phyloP scores from a whole-genome alignment of 768 basidiomycete species.

The Xanthoconium stramineum region DNA sequence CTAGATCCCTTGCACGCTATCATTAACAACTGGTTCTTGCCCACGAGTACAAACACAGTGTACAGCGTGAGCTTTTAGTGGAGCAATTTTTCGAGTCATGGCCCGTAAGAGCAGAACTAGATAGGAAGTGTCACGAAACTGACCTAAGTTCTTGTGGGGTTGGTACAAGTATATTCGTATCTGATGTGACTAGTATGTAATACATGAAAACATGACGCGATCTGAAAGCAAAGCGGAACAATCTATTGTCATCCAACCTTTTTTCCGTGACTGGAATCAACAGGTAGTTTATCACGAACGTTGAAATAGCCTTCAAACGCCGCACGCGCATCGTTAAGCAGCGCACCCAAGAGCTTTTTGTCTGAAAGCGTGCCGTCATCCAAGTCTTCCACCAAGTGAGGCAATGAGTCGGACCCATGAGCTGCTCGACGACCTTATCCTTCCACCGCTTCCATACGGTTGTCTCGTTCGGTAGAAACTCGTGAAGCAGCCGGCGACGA shows the following conservation, averaged over 20 bases:
- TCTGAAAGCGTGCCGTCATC: not conserved
- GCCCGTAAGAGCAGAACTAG: not conserved
- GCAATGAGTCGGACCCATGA: not conserved
- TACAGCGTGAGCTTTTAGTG: constrained; percentile 24
- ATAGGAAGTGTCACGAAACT: not conserved
- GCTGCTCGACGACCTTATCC: constrained; percentile 19
- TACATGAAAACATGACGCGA: not conserved
- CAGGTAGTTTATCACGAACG: not conserved
- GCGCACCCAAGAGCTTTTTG: not conserved
- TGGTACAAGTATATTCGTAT: not conserved
- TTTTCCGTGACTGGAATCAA: not conserved
- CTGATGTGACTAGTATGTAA: not conserved
- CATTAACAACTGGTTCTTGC: constrained; percentile 4
- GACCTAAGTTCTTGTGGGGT: not conserved
- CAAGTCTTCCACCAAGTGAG: not conserved
- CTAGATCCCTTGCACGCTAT: not conserved
- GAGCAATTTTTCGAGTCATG: not conserved
- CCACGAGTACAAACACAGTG: constrained; percentile 22
- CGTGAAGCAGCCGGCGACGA: constrained; percentile 11
- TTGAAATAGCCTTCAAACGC: constrained; percentile 16
- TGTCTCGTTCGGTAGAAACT: constrained; percentile 23
- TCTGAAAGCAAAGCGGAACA: not conserved
- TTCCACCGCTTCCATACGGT: constrained; percentile 22
- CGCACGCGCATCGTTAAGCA: constrained; percentile 18
- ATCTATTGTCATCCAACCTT: constrained; percentile 7